Evolutionary conservation across 2,329 filamentous ascomycete species (phyloP), one percentile per base, ranked within the genome.

Genomic region (Xylaria sp.): DNA sequence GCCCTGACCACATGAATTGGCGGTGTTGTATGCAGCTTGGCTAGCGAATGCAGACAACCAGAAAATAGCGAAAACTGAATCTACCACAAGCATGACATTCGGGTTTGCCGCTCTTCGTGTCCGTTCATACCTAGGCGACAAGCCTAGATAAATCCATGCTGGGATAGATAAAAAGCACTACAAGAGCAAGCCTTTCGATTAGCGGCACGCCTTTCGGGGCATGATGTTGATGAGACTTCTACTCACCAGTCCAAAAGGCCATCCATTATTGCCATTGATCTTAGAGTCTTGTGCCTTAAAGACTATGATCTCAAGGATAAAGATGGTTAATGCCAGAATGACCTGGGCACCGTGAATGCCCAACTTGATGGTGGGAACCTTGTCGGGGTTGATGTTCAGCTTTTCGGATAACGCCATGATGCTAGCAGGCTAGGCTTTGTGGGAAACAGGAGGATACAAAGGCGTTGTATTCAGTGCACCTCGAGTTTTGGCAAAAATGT

Each of bases 31-130:
- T 9, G 86, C 83, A 2, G 89, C 89, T 74, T 91, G 87, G 20
- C 87, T 85, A 33, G 89, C 85, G 75, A 91, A 91, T 20, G 86
- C 89, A 2, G 89, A 89, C 49, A 92, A 81, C 89, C 89, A 91
- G 68, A 91, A 79, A 70, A 91, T 77, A 73, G 81, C 80, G 74
- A 84, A 89, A 64, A 88, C 44, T n/a, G 77, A 78, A 74, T 91
- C 89, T 36, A 90, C 80, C 9, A 78, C 79, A 27, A 87, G 79
- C 83, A 91, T 88, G 67, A 83, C 88, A 71, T 88, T 85, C 2
- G 89, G 87, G 65, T 90, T 81, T 57, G 89, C 89, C 60, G 89
- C 82, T 69, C 83, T 86, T 61, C 86, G 84, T 4, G 89, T 89
- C 69, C 89, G 84, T 54, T 84, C 82, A 76, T 87, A 91, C 60